Conservation (phyloP, 2,329 filamentous ascomycete species). For the Alternaria conjuncta region DNA sequence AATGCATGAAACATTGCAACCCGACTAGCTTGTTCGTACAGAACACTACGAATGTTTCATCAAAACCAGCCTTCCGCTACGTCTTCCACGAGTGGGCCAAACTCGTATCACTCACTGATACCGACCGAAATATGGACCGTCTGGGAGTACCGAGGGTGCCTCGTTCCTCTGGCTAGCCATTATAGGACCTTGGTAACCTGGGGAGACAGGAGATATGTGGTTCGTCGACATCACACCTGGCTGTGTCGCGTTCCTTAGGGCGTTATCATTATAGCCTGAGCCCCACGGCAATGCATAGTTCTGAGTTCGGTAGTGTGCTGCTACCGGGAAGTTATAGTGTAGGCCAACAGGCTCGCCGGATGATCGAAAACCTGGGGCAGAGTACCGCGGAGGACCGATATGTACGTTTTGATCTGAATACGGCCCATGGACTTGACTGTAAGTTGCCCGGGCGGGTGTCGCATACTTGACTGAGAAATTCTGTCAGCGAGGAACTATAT, state of each 20-base stretch:
- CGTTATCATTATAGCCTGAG: not conserved
- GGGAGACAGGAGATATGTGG: not conserved
- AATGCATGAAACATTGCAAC: not conserved
- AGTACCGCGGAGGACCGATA: not conserved
- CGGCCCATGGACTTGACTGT: not conserved
- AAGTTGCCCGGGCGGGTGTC: not conserved
- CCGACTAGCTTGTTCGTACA: not conserved
- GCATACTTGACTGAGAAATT: not conserved
- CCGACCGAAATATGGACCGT: not conserved
- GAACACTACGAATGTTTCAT: not conserved
- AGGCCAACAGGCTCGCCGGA: not conserved
- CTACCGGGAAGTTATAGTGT: not conserved
- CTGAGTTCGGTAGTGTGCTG: not conserved
- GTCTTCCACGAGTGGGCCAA: too few species aligned
- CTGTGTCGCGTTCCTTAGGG: not conserved
- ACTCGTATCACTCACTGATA: not conserved
- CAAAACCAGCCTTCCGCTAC: not conserved
- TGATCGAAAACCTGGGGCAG: too few species aligned
- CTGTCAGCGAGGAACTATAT: not conserved
- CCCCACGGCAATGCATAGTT: not conserved
- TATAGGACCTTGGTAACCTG: not conserved
- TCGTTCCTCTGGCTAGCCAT: not conserved
- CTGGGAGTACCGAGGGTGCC: not conserved
- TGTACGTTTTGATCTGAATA: not conserved
- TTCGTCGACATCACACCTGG: not conserved